A percentile compares a stretch with the other conserved stretches of the same genome.
phyloP scores from a whole-genome alignment of 192 early-diverging fungal genomes.

The Ramicandelaber brevisporus region DNA sequence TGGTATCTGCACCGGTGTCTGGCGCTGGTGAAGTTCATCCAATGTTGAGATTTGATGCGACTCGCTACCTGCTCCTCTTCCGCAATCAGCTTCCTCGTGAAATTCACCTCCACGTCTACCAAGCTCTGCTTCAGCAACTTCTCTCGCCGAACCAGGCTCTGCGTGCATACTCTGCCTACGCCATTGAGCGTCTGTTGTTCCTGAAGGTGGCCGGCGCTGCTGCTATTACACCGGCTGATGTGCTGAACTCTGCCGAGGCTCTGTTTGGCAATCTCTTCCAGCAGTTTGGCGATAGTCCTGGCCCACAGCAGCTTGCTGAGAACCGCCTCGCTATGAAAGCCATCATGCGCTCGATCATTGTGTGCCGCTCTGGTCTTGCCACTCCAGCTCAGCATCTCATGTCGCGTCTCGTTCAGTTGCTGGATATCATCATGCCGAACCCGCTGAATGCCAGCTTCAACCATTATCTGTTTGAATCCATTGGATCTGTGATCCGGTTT shows the following conservation, averaged over 20 bases:
- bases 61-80: constrained; percentile 87
- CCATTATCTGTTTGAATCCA: constrained; percentile 85
- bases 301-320: constrained; percentile 82
- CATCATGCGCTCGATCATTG: constrained; percentile 65
- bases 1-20: constrained; percentile 58
- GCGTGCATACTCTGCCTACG: constrained; percentile 73
- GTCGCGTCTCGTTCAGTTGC: constrained; percentile 43
- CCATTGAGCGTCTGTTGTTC: constrained; percentile 73
- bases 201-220: constrained; percentile 30
- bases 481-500: constrained; percentile 66
- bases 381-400: constrained; percentile 47
- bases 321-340: constrained; percentile 92
- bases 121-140: constrained; percentile 54
- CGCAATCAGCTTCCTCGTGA: constrained; percentile 75
- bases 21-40: constrained; percentile 37
- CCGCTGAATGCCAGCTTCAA: constrained; percentile 96
- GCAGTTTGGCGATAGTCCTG: constrained; percentile 42
- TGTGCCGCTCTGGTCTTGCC: constrained; percentile 40
- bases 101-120: constrained; percentile 45
- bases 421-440: constrained; percentile 68
- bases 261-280: constrained; percentile 52
- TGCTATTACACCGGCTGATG: constrained; percentile 37
- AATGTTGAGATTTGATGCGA: constrained; percentile 81
- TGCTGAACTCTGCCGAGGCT: constrained; percentile 33
- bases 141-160: constrained; percentile 60